Base-by-base conservation (phyloP, 352 stramenopile species). In the Phytophthora hibernalis region DNA sequence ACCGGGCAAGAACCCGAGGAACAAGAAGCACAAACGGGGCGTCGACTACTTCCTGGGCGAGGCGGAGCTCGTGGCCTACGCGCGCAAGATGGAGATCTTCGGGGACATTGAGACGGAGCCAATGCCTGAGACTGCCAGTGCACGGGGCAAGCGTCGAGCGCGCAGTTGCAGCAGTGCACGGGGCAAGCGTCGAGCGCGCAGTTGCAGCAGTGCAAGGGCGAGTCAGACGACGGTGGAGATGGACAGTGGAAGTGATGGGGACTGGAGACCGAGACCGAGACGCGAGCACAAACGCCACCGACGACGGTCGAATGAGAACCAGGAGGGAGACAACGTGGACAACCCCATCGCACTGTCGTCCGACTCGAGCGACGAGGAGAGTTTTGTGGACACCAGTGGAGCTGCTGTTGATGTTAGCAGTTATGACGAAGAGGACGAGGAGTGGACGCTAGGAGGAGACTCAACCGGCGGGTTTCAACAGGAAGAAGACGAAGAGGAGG, bases 11-110 rank as follows among this genome's bases (percentile, higher is more conserved):
- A 73, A 48, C 43, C 50, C 64, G 15, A 35, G 35, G 9, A 63
- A 53, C 51, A 49, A 42, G 24, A 1, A 49, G 13, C 68, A 74
- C 55, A 65, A 68, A n/a, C 50, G 66, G 16, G 68, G 69, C 26
- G 69, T 61, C 7, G 75, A 83, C 54, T 83, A 70, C 20, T 78
- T 83, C 44, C 65, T 80, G 53, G 72, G 75, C 30, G 75, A 83
- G 59, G 68, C 61, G 20, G 72, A 67, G 61, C 70, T 83, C 22
- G 72, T 83, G 24, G 44, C 43, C 5, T 76, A 79, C 42, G 75
- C 56, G 12, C 61, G 70, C 38, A 58, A 54, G 16, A 49, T 62
- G 38, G 51, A 62, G 22, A 83, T 83, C 33, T 83, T 83, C 21
- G 47, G 12, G 28, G 28, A 33, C 28, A 8, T 67, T 8, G 61